These are phyloP conservation scores for Protostelium mycophagum DNA, from an alignment of 78 protist species.

Conservation along the genomic window DNA sequence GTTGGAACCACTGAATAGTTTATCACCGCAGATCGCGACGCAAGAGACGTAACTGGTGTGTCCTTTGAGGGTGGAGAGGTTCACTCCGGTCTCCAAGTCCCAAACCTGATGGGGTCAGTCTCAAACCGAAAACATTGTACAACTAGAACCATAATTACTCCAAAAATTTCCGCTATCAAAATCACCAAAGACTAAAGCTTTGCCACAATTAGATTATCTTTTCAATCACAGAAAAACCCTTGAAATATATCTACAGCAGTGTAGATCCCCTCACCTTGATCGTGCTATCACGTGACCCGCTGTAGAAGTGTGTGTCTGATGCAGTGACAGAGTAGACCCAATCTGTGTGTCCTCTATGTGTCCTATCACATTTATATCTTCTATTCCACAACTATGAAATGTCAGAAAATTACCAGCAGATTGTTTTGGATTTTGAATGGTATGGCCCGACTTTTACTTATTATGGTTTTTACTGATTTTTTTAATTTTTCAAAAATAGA, in stretches of 20 bases:
- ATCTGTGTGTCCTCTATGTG: background rate
- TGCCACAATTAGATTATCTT: no score
- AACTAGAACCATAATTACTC: no score
- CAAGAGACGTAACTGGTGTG: slow-evolving; percentile 5
- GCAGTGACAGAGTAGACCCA: background rate
- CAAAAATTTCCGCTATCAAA: no score
- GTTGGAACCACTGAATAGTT: slow-evolving; percentile 50
- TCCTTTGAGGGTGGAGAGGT: background rate
- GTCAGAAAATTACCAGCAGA: no score
- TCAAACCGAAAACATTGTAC: background rate
- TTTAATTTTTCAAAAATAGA: background rate
- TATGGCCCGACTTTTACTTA: background rate
- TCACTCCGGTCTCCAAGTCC: background rate
- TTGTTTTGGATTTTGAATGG: background rate
- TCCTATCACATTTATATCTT: background rate
- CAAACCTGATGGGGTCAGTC: background rate
- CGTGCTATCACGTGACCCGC: background rate
- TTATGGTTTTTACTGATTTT: no score
- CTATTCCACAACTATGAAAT: background rate
- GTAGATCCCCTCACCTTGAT: background rate
- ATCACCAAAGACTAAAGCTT: no score
- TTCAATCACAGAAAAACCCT: no score
- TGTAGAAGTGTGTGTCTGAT: background rate
- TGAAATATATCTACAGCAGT: no score
- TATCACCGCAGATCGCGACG: slow-evolving; percentile 25